Evolutionary conservation across 805 yeast species (phyloP).

Genomic region (Candida ovalis): DNA sequence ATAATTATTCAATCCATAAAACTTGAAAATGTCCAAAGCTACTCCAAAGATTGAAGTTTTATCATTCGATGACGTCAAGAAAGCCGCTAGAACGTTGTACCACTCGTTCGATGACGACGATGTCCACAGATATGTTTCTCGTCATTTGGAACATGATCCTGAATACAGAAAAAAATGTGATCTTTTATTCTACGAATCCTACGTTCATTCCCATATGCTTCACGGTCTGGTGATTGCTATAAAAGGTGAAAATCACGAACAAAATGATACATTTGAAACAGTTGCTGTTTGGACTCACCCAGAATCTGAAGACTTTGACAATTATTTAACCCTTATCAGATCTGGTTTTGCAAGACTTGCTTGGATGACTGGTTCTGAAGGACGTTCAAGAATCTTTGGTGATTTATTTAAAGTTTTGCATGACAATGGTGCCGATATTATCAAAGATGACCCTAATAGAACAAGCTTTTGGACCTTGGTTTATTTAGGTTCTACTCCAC

Average conservation of each 20-base stretch:
- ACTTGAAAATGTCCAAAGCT: neutral
- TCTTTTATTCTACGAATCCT: conserved; percentile 44
- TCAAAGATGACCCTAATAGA: conserved; percentile 34
- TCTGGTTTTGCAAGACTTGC: conserved; percentile 52
- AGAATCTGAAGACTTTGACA: conserved; percentile 39
- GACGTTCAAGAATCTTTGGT: conserved; percentile 46
- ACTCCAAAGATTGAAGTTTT: conserved; percentile 27
- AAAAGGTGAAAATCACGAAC: conserved; percentile 38
- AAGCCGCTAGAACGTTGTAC: conserved; percentile 34
- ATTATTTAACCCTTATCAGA: conserved; percentile 44
- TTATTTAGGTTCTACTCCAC: conserved; percentile 33
- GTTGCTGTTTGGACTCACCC: conserved; percentile 55
- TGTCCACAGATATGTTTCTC: conserved; percentile 30
- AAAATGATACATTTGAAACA: conserved; percentile 41
- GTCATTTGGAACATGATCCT: conserved; percentile 33
- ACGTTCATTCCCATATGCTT: conserved; percentile 45
- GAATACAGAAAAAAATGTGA: conserved; percentile 32
- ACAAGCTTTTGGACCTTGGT: conserved; percentile 32
- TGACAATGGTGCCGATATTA: conserved; percentile 42
- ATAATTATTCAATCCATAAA: neutral
- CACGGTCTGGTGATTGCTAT: conserved; percentile 49
- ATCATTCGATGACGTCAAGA: conserved; percentile 26
- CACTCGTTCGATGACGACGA: conserved; percentile 33
- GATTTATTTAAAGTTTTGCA: conserved; percentile 50
- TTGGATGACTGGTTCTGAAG: conserved; percentile 43